These are phyloP conservation scores for Phytophthora lateralis DNA, from an alignment of 352 stramenopile genomes.

Conservation along the genomic window DNA sequence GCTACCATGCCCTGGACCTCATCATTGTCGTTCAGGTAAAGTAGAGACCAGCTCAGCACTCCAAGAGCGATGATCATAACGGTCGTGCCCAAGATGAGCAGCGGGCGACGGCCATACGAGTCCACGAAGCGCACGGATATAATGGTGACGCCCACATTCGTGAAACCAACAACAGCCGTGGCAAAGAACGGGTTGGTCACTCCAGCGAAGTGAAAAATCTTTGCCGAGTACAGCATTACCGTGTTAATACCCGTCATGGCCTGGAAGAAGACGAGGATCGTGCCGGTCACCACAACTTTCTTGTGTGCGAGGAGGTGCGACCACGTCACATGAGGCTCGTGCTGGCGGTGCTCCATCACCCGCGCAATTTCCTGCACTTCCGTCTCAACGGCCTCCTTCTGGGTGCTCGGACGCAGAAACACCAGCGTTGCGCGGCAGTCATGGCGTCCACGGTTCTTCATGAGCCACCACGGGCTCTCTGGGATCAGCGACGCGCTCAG, in stretches of 20 bases:
- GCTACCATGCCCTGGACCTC: conserved; percentile 65
- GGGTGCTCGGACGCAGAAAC: conserved; percentile 43
- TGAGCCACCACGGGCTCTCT: conserved; percentile 90
- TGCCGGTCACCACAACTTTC: conserved; percentile 57
- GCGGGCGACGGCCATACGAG: conserved; percentile 66
- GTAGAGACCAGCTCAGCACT: conserved; percentile 69
- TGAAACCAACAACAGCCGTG: conserved; percentile 72
- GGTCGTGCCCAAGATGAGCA: conserved; percentile 71
- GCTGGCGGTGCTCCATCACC: conserved; percentile 62
- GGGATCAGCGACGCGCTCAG: conserved; percentile 65
- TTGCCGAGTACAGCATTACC: conserved; percentile 91
- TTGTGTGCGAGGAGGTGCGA: conserved; percentile 67
- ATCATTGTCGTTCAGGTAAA: conserved; percentile 58
- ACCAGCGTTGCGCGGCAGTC: conserved; percentile 41
- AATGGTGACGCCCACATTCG: conserved; percentile 83
- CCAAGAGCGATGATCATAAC: conserved; percentile 79
- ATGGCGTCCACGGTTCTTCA: conserved; percentile 68
- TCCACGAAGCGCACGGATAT: conserved; percentile 81
- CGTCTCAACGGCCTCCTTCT: conserved; percentile 52
- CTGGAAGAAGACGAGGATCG: conserved; percentile 81
- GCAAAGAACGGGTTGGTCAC: conserved; percentile 87
- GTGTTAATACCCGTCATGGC: conserved; percentile 93
- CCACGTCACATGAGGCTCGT: conserved; percentile 50
- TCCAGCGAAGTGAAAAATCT: conserved; percentile 91
- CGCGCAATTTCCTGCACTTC: conserved; percentile 69